Percentiles rank a stretch among this genome's conserved stretches.
Evolutionary conservation across 2,329 filamentous ascomycete species (phyloP).

Genomic region (Karstenula rhodostoma): DNA sequence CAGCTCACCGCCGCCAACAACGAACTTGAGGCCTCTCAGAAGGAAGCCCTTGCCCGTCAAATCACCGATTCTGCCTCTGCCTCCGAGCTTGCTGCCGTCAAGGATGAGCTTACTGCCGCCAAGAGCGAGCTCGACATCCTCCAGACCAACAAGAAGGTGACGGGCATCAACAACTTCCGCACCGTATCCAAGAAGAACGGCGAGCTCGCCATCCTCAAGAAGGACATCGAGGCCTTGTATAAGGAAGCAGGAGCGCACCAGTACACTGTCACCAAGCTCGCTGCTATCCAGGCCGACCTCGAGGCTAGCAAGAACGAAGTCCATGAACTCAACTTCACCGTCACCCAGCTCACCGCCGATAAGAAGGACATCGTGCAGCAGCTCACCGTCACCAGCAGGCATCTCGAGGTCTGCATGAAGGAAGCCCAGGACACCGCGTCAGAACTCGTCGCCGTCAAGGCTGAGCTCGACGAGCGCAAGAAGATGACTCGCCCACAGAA

Average conservation of each 20-base stretch:
- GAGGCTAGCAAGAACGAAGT: background rate
- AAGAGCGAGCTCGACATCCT: background rate
- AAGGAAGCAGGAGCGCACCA: background rate
- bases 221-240: background rate
- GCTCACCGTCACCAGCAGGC: background rate
- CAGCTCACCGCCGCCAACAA: background rate
- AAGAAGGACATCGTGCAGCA: background rate
- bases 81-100: conserved; percentile 1
- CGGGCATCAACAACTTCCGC: background rate
- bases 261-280: background rate
- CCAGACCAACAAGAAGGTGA: background rate
- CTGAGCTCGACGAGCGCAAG: no score
- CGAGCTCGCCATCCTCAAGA: background rate
- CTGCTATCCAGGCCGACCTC: background rate
- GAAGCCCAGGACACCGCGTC: background rate
- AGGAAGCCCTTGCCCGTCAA: background rate
- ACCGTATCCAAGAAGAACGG: background rate
- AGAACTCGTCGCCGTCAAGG: background rate
- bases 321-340: background rate
- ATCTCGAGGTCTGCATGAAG: background rate
- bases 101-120: background rate
- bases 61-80: background rate
- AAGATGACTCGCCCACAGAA: no score
- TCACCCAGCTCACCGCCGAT: background rate
- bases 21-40: background rate